Conservation (phyloP, 495 filamentous ascomycete species). For the Xylaria intraflava region DNA sequence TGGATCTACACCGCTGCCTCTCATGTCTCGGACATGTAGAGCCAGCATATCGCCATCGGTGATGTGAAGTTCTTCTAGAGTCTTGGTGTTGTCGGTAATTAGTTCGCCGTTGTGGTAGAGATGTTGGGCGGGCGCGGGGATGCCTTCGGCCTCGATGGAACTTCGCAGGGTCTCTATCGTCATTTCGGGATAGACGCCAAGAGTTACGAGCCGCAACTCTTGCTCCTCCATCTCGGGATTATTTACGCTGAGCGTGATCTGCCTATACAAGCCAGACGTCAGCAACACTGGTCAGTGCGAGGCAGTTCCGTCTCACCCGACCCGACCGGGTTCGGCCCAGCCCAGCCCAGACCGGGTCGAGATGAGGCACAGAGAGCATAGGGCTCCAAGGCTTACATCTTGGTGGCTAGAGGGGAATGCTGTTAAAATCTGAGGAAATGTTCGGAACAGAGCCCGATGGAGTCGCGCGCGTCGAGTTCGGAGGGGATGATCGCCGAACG, state of each 20-base stretch:
- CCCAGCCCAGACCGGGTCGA: background rate
- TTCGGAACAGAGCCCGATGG: background rate
- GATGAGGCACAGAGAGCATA: background rate
- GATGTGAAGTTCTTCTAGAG: slow-evolving; percentile 74
- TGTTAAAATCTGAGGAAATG: background rate
- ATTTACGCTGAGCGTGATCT: slow-evolving; percentile 82
- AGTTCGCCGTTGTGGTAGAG: slow-evolving; percentile 87
- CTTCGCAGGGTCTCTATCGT: slow-evolving; percentile 82
- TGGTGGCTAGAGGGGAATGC: background rate
- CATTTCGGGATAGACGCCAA: slow-evolving; percentile 79
- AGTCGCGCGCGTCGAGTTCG: background rate
- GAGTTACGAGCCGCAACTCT: slow-evolving; percentile 72
- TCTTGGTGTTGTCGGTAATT: slow-evolving; percentile 67
- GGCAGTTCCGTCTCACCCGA: background rate
- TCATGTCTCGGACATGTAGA: slow-evolving; percentile 62
- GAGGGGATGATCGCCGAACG: background rate
- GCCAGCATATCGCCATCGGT: slow-evolving; percentile 89
- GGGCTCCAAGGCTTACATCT: slow-evolving; percentile 4
- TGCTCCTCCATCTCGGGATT: slow-evolving; percentile 49
- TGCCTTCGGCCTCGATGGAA: slow-evolving; percentile 58
- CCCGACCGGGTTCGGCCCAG: too few species aligned
- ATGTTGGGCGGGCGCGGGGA: slow-evolving; percentile 54
- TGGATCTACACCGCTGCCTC: slow-evolving; percentile 32
- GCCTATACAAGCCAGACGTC: slow-evolving; percentile 41
- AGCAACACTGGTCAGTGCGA: background rate